Conservation (phyloP, 352 stramenopile genomes). For the Lagenidium giganteum region DNA sequence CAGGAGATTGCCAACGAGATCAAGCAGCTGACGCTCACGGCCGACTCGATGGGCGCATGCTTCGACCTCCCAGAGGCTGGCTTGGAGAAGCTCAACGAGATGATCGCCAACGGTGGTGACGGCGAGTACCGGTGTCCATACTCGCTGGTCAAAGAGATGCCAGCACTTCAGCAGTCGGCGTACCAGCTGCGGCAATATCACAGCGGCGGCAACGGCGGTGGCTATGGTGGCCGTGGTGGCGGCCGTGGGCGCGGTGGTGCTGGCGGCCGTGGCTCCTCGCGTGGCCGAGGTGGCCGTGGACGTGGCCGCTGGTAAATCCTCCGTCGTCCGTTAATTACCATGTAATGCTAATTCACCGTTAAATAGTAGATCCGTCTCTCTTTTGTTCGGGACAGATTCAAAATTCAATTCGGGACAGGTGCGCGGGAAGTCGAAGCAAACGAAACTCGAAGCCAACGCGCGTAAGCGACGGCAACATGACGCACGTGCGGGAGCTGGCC, state of each 20-base stretch:
- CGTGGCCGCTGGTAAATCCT: no score
- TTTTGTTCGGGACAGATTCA: no score
- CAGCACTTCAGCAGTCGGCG: slow-evolving; percentile 68
- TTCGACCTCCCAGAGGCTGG: slow-evolving; percentile 85
- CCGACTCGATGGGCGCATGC: slow-evolving; percentile 84
- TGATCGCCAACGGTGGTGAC: slow-evolving; percentile 63
- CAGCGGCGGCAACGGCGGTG: slow-evolving; percentile 32
- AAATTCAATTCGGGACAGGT: no score
- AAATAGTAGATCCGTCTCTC: no score
- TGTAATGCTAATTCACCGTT: no score
- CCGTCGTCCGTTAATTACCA: no score
- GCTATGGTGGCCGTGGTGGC: slow-evolving; percentile 26
- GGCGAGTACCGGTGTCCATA: slow-evolving; percentile 71
- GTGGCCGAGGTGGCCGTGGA: slow-evolving; percentile 15
- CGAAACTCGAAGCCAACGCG: no score
- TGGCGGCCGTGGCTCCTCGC: slow-evolving; percentile 23
- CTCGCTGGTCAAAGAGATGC: slow-evolving; percentile 71
- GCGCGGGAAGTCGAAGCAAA: no score
- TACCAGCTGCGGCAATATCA: slow-evolving; percentile 39
- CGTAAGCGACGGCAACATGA: no score
- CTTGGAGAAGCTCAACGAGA: slow-evolving; percentile 58
- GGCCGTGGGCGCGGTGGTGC: slow-evolving; percentile 28
- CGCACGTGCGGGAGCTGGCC: slow-evolving; percentile 56
- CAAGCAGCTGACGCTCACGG: slow-evolving; percentile 88
- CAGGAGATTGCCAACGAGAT: slow-evolving; percentile 74